Base-by-base conservation (phyloP, 2,329 filamentous ascomycete genomes). In the Magnaporthales sp. region DNA sequence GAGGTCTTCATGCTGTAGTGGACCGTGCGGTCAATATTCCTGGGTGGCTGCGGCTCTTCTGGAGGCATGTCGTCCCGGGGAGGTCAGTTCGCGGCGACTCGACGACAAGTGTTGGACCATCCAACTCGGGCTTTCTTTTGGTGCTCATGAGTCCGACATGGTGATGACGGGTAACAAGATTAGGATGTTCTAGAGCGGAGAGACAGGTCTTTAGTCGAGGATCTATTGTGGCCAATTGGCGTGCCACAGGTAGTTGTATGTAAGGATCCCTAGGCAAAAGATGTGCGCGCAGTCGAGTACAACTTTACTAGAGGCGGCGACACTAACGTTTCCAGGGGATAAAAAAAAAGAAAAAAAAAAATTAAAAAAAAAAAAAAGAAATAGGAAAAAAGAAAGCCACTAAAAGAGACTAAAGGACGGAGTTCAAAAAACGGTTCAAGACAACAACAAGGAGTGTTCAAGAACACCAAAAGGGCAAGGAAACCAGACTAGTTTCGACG, bases 1-100 rank as follows among this genome's bases (percentile, higher is more conserved):
- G 75, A 73, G 46, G 81, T 79, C 73, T 81, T 84, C 80, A 84
- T 83, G 62, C 77, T 80, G 74, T 77, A 80, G 67, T 79, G 78
- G 60, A 51, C 30, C 30, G 74, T 69, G 29, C 76, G 73, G 69
- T 79, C 77, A 71, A 68, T 74, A 63, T 69, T 71, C 69, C 76
- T 76, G 31, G 73, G 73, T 46, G 38, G 38, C 67, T 75, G 38
- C 19, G 63, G 38, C 13, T 69, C 72, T 29, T 73, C 71, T 11
- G 70, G 69, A 27, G 72, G 70, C 68, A 74, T 65, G 9, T 54
- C 27, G 27, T 51, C 46, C 26, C 38, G 38, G 27, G 29, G 38
- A 27, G 15, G 26, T 46, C 24, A 30, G 31, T 64, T 64, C 63
- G 63, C 38, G 63, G 63, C 26, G 63, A 46, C 63, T 64, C 63